phyloP scores from a whole-genome alignment of 1,139 yeast genomes.

The Geotrichum aggregatum region DNA sequence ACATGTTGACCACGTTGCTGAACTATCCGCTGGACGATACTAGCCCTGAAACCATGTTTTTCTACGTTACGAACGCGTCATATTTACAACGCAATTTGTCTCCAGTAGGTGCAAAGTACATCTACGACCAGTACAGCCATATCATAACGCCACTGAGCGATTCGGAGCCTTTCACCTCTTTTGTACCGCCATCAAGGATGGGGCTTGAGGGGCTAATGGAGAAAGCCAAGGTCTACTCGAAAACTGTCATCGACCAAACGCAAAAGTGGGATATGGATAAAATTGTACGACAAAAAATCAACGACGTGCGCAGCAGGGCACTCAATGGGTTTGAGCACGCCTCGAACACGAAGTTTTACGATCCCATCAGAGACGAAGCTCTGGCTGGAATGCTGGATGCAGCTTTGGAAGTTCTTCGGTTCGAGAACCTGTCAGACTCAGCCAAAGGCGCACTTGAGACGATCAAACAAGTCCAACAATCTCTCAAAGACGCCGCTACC shows the following conservation, averaged over 20 bases:
- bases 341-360: too few species aligned
- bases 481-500: neutral
- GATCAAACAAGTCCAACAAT: constrained; percentile 4
- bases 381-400: constrained; percentile 4
- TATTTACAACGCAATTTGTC: constrained; percentile 31
- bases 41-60: constrained; percentile 24
- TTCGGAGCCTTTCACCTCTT: neutral
- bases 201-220: constrained; percentile 6
- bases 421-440: neutral
- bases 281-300: constrained; percentile 9
- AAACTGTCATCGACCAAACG: constrained; percentile 13
- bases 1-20: constrained; percentile 34
- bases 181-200: neutral
- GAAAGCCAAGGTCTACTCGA: constrained; percentile 11
- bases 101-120: constrained; percentile 32
- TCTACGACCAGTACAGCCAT: constrained; percentile 28
- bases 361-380: constrained; percentile 1
- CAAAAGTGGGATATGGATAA: constrained; percentile 16
- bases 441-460: constrained; percentile 1
- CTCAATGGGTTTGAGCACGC: neutral
- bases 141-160: neutral
- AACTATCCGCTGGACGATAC: constrained; percentile 32
- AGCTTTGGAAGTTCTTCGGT: neutral
- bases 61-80: constrained; percentile 34
- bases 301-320: constrained; percentile 5